Conservation (phyloP, 179 eudicot genomes). For the Gypsophila paniculata region DNA sequence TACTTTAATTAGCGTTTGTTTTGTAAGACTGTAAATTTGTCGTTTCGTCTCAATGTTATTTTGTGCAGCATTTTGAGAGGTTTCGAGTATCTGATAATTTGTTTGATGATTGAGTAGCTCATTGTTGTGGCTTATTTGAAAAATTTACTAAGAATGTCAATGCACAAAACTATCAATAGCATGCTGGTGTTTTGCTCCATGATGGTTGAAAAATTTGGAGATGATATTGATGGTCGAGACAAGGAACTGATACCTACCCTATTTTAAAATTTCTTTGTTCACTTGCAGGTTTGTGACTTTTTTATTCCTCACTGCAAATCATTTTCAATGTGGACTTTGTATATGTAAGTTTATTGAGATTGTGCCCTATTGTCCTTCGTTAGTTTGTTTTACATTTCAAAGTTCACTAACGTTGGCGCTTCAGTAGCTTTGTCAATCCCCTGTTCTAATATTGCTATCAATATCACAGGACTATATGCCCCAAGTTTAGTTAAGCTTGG, state of each 20-base stretch:
- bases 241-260: constrained; percentile 77
- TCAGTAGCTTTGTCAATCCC: background rate
- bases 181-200: constrained; percentile 54
- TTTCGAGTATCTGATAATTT: too few relatives aligned
- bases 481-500: too few relatives aligned
- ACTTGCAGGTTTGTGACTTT: constrained; percentile 64
- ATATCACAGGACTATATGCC: too few relatives aligned
- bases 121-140: too few relatives aligned
- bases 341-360: background rate
- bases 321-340: background rate
- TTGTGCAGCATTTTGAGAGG: too few relatives aligned
- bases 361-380: background rate
- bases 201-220: constrained; percentile 66
- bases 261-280: constrained; percentile 86
- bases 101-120: too few relatives aligned
- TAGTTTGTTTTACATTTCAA: background rate
- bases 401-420: background rate
- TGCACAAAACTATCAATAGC: too few relatives aligned
- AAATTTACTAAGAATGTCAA: too few relatives aligned
- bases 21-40: too few relatives aligned
- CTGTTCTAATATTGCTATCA: constrained; percentile 15
- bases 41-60: too few relatives aligned
- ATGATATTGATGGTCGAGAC: constrained; percentile 76
- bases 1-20: too few relatives aligned
- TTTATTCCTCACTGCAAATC: constrained; percentile 4